Conservation (phyloP, 768 basidiomycete genomes). For the Trametes cingulata region DNA sequence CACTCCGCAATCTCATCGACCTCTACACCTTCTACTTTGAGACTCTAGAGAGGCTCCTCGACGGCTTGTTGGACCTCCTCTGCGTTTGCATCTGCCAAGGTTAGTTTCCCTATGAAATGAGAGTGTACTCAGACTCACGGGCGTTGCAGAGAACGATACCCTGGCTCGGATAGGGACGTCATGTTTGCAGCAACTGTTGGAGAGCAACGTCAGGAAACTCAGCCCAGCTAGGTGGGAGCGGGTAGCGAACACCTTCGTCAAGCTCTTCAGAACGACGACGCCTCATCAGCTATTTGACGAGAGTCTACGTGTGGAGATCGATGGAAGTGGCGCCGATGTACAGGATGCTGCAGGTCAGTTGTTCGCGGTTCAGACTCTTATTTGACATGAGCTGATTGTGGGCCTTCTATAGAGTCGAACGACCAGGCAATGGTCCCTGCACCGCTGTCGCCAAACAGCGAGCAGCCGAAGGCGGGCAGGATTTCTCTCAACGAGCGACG, state of each 20-base stretch:
- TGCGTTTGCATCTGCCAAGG: constrained; percentile 99
- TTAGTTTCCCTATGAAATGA: constrained; percentile 36
- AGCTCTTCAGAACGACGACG: constrained; percentile 96
- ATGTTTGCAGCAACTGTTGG: constrained; percentile 93
- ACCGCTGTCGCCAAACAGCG: constrained; percentile 78
- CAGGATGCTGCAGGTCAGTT: constrained; percentile 45
- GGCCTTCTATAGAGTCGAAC: constrained; percentile 54
- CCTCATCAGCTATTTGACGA: constrained; percentile 98
- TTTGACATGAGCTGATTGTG: constrained; percentile 8
- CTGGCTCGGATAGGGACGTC: constrained; percentile 97
- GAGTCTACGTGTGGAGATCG: constrained; percentile 81
- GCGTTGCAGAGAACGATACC: constrained; percentile 86
- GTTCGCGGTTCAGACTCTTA: not conserved
- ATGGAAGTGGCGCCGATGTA: constrained; percentile 54
- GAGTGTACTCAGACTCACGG: not conserved
- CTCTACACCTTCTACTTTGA: constrained; percentile 96
- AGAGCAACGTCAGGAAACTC: constrained; percentile 88
- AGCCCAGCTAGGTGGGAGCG: constrained; percentile 86
- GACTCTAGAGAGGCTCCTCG: constrained; percentile 84
- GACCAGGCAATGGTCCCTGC: constrained; percentile 79
- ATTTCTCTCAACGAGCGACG: constrained; percentile 72
- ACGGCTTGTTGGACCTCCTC: constrained; percentile 89
- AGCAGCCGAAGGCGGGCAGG: constrained; percentile 50
- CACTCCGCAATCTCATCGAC: constrained; percentile 91
- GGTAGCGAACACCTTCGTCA: constrained; percentile 89